Evolutionary conservation across 1,284 basidiomycete species (phyloP).

Genomic region (Chondrostereum purpureum): DNA sequence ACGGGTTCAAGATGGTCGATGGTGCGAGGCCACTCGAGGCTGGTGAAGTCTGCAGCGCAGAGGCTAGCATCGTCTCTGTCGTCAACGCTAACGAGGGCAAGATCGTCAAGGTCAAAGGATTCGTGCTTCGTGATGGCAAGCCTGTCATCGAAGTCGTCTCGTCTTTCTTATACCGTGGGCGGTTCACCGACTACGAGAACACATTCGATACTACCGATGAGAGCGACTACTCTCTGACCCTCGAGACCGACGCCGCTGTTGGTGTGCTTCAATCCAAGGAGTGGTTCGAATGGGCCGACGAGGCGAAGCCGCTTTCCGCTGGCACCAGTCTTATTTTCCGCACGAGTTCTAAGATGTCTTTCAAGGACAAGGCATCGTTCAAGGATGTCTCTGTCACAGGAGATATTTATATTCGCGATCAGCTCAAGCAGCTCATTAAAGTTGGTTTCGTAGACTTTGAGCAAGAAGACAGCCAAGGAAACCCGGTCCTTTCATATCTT

Average conservation of each 20-base stretch:
- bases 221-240: constrained; percentile 77
- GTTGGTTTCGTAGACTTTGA: constrained; percentile 86
- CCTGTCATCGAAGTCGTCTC: constrained; percentile 92
- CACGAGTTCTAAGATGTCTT: constrained; percentile 77
- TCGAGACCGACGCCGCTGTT: constrained; percentile 75
- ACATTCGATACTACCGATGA: constrained; percentile 93
- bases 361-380: constrained; percentile 88
- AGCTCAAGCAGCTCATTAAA: constrained; percentile 80
- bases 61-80: constrained; percentile 86
- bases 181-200: constrained; percentile 89
- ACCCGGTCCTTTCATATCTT: constrained; percentile 90
- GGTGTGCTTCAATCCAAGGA: constrained; percentile 94
- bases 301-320: constrained; percentile 68
- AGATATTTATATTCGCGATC: constrained; percentile 79
- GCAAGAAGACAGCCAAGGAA: constrained; percentile 84
- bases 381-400: constrained; percentile 80
- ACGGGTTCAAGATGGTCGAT: constrained; percentile 87
- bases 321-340: constrained; percentile 89
- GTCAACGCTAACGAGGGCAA: constrained; percentile 92
- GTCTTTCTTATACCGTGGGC: constrained; percentile 94
- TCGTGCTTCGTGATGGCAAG: constrained; percentile 68
- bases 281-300: constrained; percentile 96
- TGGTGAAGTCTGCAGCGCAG: constrained; percentile 87
- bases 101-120: constrained; percentile 87
- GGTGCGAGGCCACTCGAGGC: constrained; percentile 73